phyloP scores from a whole-genome alignment of 768 basidiomycete genomes.

The Pholiota microspora region DNA sequence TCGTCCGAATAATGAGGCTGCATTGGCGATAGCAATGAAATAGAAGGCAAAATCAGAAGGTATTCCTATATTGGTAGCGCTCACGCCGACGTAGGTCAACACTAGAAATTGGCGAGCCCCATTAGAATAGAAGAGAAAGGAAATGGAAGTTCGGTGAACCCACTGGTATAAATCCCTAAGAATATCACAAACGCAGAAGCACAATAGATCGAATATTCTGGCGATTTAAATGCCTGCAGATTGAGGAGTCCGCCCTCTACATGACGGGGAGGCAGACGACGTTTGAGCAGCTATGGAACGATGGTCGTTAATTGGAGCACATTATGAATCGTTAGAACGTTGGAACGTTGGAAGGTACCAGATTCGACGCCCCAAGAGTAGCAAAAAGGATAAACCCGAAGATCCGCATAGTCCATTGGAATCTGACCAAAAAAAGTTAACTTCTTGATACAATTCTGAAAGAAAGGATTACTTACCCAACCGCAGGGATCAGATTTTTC shows the following conservation, averaged over 20 bases:
- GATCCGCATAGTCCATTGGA: slow-evolving; percentile 74
- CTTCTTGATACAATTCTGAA: neutral
- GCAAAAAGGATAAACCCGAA: slow-evolving; percentile 61
- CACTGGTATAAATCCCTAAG: slow-evolving; percentile 70
- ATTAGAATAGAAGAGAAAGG: neutral
- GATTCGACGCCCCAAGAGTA: slow-evolving; percentile 51
- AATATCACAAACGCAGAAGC: slow-evolving; percentile 53
- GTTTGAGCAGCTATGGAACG: slow-evolving; percentile 33
- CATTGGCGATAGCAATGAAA: slow-evolving; percentile 67
- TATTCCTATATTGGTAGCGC: slow-evolving; percentile 50
- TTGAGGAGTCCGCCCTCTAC: slow-evolving; percentile 59
- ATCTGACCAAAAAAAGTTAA: slow-evolving; percentile 38
- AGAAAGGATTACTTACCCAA: slow-evolving; percentile 31
- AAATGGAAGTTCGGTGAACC: slow-evolving; percentile 13
- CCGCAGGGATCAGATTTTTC: slow-evolving; percentile 48
- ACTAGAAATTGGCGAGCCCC: slow-evolving; percentile 41
- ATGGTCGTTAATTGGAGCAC: neutral
- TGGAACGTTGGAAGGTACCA: slow-evolving; percentile 27
- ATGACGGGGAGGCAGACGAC: slow-evolving; percentile 54
- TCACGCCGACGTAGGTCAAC: slow-evolving; percentile 66
- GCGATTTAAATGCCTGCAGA: slow-evolving; percentile 45
- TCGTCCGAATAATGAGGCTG: slow-evolving; percentile 61
- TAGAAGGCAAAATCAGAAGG: slow-evolving; percentile 55
- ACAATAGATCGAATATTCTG: slow-evolving; percentile 57
- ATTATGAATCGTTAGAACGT: too few species aligned